These are phyloP conservation scores for Dendrostoma leiphaemia DNA, from an alignment of 2,329 filamentous ascomycete species.

Conservation along the genomic window DNA sequence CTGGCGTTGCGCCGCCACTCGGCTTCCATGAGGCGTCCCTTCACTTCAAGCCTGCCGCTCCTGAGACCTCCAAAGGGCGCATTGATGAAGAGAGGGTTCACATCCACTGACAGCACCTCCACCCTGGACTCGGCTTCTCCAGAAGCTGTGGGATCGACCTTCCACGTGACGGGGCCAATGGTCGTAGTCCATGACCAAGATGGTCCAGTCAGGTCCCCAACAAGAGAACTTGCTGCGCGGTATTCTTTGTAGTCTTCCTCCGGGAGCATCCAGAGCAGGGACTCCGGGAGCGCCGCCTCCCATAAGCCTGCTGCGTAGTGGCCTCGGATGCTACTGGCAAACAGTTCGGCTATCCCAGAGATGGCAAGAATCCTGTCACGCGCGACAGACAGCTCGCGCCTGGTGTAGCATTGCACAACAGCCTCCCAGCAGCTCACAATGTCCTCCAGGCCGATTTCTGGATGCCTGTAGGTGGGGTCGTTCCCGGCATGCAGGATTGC, in stretches of 20 bases:
- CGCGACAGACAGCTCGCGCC: too few relatives aligned
- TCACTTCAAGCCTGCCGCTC: not conserved
- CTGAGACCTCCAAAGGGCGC: not conserved
- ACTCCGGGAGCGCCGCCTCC: not conserved
- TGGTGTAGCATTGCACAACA: too few relatives aligned
- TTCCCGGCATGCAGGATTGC: too few relatives aligned
- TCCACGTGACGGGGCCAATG: not conserved
- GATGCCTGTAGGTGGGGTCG: too few relatives aligned
- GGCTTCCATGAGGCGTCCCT: not conserved
- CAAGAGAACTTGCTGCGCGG: too few relatives aligned
- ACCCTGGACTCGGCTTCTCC: too few relatives aligned
- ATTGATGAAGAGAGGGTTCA: not conserved
- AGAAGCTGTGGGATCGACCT: not conserved
- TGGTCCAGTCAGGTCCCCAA: too few relatives aligned
- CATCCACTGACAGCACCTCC: not conserved
- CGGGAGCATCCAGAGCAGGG: not conserved
- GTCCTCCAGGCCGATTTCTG: too few relatives aligned
- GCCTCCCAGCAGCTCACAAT: too few relatives aligned
- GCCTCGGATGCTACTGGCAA: not conserved
- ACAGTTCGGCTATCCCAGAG: not conserved
- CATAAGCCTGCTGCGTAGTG: not conserved
- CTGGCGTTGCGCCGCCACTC: not conserved
- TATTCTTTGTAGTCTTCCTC: not conserved
- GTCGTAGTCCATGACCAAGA: too few relatives aligned
- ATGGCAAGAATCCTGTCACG: too few relatives aligned